Conservation (phyloP, 306 rosid genomes). For the Abrus precatorius region DNA sequence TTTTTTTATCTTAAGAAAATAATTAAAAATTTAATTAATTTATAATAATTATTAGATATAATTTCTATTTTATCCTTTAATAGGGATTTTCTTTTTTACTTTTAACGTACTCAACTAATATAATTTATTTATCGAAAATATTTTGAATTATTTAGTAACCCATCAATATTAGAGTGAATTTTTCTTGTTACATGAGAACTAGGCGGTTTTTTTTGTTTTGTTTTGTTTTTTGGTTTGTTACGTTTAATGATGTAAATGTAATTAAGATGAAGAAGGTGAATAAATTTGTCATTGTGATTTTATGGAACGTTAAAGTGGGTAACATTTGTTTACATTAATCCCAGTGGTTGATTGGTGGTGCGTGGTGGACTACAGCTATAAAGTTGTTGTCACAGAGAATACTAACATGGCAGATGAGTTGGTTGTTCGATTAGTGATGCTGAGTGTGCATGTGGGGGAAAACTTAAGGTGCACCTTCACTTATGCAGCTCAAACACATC, state of each 20-base stretch:
- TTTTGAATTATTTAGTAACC: too few species aligned
- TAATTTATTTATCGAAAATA: too few species aligned
- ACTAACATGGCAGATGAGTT: conserved; percentile 21
- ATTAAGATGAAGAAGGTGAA: neutral
- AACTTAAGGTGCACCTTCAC: conserved; percentile 25
- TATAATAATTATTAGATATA: too few species aligned
- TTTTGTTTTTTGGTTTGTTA: too few species aligned
- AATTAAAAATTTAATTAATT: too few species aligned
- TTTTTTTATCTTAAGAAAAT: too few species aligned
- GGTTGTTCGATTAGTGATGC: conserved; percentile 27
- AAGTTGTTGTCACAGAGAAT: conserved; percentile 32
- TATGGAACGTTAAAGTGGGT: neutral
- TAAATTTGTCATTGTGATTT: neutral
- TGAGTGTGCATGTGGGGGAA: conserved; percentile 32
- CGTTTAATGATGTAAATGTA: neutral
- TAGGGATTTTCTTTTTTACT: too few species aligned
- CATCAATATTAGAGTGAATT: too few species aligned
- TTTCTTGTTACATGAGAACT: too few species aligned
- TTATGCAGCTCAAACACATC: conserved; percentile 1
- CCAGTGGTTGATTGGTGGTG: conserved; percentile 23
- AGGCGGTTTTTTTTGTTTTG: too few species aligned
- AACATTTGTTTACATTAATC: conserved; percentile 2
- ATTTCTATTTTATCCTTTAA: too few species aligned
- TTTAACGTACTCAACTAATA: too few species aligned
- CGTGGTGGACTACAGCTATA: conserved; percentile 55